A percentile compares a stretch with the other conserved stretches of the same genome.
phyloP scores from a whole-genome alignment of 23 red algal species.

The Gracilariopsis chorda region DNA sequence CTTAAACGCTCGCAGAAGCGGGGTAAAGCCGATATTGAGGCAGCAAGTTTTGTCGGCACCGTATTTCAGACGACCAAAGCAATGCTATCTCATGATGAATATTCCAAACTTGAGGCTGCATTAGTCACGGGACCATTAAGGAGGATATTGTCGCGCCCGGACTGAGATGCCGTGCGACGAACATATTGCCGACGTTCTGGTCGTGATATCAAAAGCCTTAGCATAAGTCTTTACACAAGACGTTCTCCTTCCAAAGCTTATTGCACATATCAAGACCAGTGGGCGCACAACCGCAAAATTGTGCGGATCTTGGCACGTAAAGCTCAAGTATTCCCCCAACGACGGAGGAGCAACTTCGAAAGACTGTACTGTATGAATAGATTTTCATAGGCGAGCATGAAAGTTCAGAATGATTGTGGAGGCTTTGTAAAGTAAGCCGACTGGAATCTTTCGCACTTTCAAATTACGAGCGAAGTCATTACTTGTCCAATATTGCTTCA shows the following conservation, averaged over 20 bases:
- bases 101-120: neutral
- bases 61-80: neutral
- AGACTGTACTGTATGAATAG: too few relatives aligned
- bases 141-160: neutral
- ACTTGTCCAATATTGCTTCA: neutral
- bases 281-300: too few relatives aligned
- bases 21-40: slow-evolving; percentile 2
- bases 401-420: too few relatives aligned
- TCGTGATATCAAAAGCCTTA: neutral
- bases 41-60: neutral
- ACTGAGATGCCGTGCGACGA: slow-evolving; percentile 33
- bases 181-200: slow-evolving; percentile 29
- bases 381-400: too few relatives aligned
- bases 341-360: too few relatives aligned
- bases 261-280: slow-evolving; percentile 3
- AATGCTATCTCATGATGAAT: slow-evolving; percentile 19
- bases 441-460: too few relatives aligned
- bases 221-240: slow-evolving; percentile 44
- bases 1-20: slow-evolving; percentile 10
- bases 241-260: slow-evolving; percentile 18
- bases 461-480: too few relatives aligned
- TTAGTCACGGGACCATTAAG: neutral
- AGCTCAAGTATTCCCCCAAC: too few relatives aligned
- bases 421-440: too few relatives aligned
- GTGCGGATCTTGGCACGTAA: too few relatives aligned